phyloP scores from a whole-genome alignment of 1,284 basidiomycete genomes.

The Heimioporus punctisporus region DNA sequence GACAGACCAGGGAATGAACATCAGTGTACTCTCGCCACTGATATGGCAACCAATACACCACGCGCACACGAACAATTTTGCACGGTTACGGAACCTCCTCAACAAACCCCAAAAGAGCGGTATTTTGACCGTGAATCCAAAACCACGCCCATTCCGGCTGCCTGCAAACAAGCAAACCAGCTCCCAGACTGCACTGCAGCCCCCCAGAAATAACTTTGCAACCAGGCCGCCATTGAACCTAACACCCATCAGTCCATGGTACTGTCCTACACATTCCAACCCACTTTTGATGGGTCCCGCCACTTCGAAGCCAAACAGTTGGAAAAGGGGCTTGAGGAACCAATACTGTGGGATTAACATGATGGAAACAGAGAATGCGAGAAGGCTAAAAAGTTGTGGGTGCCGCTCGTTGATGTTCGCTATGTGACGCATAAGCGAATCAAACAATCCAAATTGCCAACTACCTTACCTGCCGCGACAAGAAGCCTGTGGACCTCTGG shows the following conservation, averaged over 20 bases:
- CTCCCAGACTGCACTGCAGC: not conserved
- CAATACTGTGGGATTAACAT: constrained; percentile 13
- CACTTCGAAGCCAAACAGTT: constrained; percentile 18
- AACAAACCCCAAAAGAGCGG: not conserved
- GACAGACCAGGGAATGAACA: no score
- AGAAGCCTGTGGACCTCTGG: not conserved
- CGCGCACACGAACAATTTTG: no score
- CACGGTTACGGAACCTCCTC: no score
- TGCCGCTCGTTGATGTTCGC: constrained; percentile 15
- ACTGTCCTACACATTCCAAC: not conserved
- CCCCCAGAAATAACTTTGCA: constrained; percentile 14
- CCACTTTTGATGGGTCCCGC: constrained; percentile 14
- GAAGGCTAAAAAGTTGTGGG: constrained; percentile 4
- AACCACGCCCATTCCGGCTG: constrained; percentile 11
- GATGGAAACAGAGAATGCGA: constrained; percentile 3
- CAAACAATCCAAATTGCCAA: not conserved
- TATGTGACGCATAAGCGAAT: not conserved
- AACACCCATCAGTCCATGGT: not conserved
- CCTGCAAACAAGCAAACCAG: constrained; percentile 18
- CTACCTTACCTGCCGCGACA: constrained; percentile 9
- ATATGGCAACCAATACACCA: no score
- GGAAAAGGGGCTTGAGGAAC: constrained; percentile 10
- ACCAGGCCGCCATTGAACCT: constrained; percentile 16
- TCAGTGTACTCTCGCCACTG: no score
- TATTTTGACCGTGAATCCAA: not conserved